Base-by-base conservation (phyloP, 176 grass and related monocot genomes). In the Oryza officinalis region DNA sequence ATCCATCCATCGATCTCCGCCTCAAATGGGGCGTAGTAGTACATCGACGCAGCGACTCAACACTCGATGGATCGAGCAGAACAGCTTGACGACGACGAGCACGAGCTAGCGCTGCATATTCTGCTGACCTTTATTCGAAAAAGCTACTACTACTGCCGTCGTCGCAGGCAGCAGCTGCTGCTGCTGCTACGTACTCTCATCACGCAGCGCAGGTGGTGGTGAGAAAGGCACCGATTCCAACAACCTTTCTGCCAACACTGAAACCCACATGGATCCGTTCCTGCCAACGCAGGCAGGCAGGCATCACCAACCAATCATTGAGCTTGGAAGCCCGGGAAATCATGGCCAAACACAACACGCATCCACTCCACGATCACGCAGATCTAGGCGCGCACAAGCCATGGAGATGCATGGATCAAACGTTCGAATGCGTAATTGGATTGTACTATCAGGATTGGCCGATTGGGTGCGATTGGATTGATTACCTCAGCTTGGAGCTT, bases 401-500 rank as follows among this genome's bases (percentile, higher is more conserved):
- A 17, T 50, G 43, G 43, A 45, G 14, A 50, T 35, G 33, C 33
- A 4, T 50, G 5, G 27, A 47, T 64, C 43, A 35, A 38, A 71
- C 64, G 65, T 9, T 47, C 45, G 3, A 13, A 52, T 15, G 17
- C 13, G 14, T 49, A 17, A 17, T 49, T 54, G 50, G 17, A 49
- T 49, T 15, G n/a, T n/a, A n/a, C n/a, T n/a, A n/a, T n/a, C n/a
- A n/a, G n/a, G n/a, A n/a, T n/a, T n/a, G n/a, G n/a, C n/a, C n/a
- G n/a, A n/a, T n/a, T n/a, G n/a, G n/a, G n/a, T n/a, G n/a, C n/a
- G n/a, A n/a, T 6, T 8, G 37, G 37, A 40, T 13, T 2, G 8
- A 8, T 15, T 63, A 94, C 94, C 94, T 94, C 94, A 84, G 91
- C 68, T 25, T 94, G 94, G 84, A 97, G 94, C 74, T 88, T 97